Conservation (phyloP, 2,329 filamentous ascomycete genomes). For the Neonectria faginata region DNA sequence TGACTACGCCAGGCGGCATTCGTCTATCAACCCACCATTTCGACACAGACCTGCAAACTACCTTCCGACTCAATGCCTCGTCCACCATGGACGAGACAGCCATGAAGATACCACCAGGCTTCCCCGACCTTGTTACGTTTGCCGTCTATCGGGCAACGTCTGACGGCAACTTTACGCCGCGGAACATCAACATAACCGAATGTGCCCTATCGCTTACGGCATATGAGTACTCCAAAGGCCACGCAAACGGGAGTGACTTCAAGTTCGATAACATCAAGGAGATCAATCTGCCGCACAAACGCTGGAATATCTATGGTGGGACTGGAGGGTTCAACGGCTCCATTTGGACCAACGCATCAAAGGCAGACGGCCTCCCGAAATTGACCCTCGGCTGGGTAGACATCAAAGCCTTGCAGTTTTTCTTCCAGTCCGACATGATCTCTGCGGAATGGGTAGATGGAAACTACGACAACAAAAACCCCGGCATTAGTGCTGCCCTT, state of each 20-base stretch:
- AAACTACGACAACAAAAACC: no score
- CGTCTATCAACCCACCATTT: not conserved
- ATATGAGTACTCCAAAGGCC: conserved; percentile 13
- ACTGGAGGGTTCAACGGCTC: not conserved
- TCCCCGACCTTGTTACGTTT: conserved; percentile 12
- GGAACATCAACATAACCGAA: conserved; percentile 23
- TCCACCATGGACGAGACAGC: not conserved
- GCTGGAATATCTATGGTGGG: not conserved
- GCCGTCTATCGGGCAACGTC: conserved; percentile 26
- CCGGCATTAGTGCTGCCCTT: no score
- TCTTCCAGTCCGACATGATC: no score
- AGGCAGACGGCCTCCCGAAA: not conserved
- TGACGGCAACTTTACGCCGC: conserved; percentile 15
- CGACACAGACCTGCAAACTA: conserved; percentile 6
- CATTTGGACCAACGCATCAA: conserved; percentile 1
- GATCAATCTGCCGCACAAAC: not conserved
- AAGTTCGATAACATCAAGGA: not conserved
- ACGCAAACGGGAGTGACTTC: conserved; percentile 26
- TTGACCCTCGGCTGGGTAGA: no score
- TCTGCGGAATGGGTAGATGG: no score
- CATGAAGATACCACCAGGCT: not conserved
- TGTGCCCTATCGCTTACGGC: conserved; percentile 12
- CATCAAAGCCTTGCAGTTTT: no score
- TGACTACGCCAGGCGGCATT: conserved; percentile 25
- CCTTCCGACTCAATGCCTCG: conserved; percentile 14